Percentiles rank a stretch among this genome's conserved stretches.
phyloP scores from a whole-genome alignment of 2,329 filamentous ascomycete species.

The Stachybotrys elegans region DNA sequence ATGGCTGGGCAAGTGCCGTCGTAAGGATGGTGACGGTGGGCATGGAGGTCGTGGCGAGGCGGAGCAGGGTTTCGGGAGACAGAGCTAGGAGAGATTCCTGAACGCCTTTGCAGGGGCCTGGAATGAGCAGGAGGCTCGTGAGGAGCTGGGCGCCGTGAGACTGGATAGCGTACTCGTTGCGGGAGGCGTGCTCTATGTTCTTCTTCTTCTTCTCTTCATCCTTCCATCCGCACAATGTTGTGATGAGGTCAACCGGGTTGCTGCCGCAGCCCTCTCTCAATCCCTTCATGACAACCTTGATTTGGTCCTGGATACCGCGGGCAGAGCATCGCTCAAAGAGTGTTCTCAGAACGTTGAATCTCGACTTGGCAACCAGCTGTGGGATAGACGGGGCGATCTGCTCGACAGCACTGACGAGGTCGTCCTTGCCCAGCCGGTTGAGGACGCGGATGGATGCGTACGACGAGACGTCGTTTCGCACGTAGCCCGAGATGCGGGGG shows the following conservation, averaged over 20 bases:
- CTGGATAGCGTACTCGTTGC: slow-evolving; percentile 52
- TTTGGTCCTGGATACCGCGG: slow-evolving; percentile 53
- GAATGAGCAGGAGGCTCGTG: slow-evolving; percentile 70
- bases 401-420: slow-evolving; percentile 68
- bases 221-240: slow-evolving; percentile 43
- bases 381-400: slow-evolving; percentile 69
- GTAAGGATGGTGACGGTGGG: slow-evolving; percentile 45
- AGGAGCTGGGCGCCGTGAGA: slow-evolving; percentile 78
- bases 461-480: slow-evolving; percentile 84
- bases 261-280: slow-evolving; percentile 43
- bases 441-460: slow-evolving; percentile 83
- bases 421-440: slow-evolving; percentile 79
- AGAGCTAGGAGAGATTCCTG: slow-evolving; percentile 66
- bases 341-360: slow-evolving; percentile 74
- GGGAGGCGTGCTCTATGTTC: slow-evolving; percentile 33
- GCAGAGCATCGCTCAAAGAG: slow-evolving; percentile 78
- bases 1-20: slow-evolving; percentile 43
- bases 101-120: slow-evolving; percentile 66
- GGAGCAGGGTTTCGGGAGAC: slow-evolving; percentile 48
- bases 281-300: slow-evolving; percentile 41
- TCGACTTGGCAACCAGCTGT: slow-evolving; percentile 66
- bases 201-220: slow-evolving; percentile 31
- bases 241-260: slow-evolving; percentile 41
- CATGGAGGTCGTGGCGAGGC: slow-evolving; percentile 55
- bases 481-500: slow-evolving; percentile 71